Evolutionary conservation across 305 asterid species (phyloP), one percentile per base, ranked within the genome.

Genomic region (Fraxinus velutina): DNA sequence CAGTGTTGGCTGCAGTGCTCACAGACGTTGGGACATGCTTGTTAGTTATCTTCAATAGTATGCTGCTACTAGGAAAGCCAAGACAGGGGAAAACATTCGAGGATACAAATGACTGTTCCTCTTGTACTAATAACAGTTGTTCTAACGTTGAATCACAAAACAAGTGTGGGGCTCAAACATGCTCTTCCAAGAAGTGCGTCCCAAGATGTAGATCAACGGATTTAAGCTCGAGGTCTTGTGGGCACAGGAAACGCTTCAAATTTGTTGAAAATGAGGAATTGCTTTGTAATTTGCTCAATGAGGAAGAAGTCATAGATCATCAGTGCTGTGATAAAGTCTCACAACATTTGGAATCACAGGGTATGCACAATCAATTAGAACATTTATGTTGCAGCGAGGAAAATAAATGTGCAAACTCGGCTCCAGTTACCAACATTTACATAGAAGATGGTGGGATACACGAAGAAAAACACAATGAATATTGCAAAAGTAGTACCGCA

Each of bases 1-100:
- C 91, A 0, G 98, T 95, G 6, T 95, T 97, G 99, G 97, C 93
- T 6, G 99, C 99, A 0, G 95, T 95, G 21, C 88, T 95, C 0
- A 72, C 93, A 0, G 98, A 95, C 71, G 93, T 90, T 5, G 99
- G 99, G 29, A 93, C 99, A 0, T 95, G 99, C 82, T 85, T 95
- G 83, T 36, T 93, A 2, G 99, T 95, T 50, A 93, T 95, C 17
- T 79, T 90, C 4, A 95, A 95, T 88, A 95, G 99, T 81, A 93
- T 95, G 99, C 60, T 93, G 15, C 87, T 95, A 1, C 87, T 93
- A 75, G 91, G 92, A 78, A 42, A 75, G 1, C 8, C 82, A 4
- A 36, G 30, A 76, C 81, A 60, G 2, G 78, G 52, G 6, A 79
- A 66, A 30, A 80, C 76, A 39, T 50, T 37, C 52, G 52, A 62